Conservation (phyloP, 495 filamentous ascomycete species). For the Xylaria intraflava region DNA sequence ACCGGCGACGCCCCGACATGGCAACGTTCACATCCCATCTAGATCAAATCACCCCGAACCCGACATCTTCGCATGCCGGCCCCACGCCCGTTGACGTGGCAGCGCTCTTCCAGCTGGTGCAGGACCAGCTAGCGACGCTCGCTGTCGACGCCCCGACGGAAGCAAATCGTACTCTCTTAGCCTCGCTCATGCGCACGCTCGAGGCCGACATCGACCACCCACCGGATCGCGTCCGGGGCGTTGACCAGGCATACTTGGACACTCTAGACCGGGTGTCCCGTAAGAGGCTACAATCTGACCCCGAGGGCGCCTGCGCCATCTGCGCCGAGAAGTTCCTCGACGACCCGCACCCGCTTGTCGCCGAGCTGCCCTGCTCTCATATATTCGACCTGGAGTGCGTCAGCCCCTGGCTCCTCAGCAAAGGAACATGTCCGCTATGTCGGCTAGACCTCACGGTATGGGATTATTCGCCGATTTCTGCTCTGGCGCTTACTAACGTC, state of each 20-base stretch:
- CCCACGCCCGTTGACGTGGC: slow-evolving; percentile 68
- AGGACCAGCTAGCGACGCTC: slow-evolving; percentile 43
- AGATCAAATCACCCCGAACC: slow-evolving; percentile 48
- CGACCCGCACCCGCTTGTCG: slow-evolving; percentile 73
- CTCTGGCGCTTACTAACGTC: neutral
- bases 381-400: slow-evolving; percentile 92
- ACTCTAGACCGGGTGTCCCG: slow-evolving; percentile 72
- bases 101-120: slow-evolving; percentile 50
- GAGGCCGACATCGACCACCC: slow-evolving; percentile 58
- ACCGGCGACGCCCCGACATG: slow-evolving; percentile 69
- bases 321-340: slow-evolving; percentile 80
- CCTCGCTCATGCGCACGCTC: slow-evolving; percentile 33
- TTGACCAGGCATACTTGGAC: slow-evolving; percentile 75
- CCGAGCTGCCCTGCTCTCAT: slow-evolving; percentile 82
- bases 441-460: slow-evolving; percentile 58
- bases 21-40: slow-evolving; percentile 81
- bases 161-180: slow-evolving; percentile 55
- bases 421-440: slow-evolving; percentile 86
- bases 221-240: slow-evolving; percentile 63
- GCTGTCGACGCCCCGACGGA: slow-evolving; percentile 43
- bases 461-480: neutral
- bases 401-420: slow-evolving; percentile 81
- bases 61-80: slow-evolving; percentile 45
- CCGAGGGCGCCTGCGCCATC: slow-evolving; percentile 72
- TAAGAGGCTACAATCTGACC: slow-evolving; percentile 48